Conservation (phyloP, 2,329 filamentous ascomycete species). For the Beauveria caledonica region DNA sequence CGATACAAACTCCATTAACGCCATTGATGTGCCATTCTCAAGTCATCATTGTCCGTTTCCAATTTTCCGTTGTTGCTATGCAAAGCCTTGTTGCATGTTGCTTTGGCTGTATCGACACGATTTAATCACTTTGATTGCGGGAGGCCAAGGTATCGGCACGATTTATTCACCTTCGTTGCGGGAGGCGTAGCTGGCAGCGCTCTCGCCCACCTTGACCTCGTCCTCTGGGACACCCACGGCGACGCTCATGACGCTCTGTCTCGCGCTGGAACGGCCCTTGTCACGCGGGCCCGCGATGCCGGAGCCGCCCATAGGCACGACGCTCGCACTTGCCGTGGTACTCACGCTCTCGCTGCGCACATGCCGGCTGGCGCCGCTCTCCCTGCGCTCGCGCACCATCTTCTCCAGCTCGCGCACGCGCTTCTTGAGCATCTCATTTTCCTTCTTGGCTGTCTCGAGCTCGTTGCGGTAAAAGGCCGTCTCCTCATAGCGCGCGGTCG, state of each 20-base stretch:
- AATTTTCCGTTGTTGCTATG: background rate
- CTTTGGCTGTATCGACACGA: background rate
- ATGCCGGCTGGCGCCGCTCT: constrained; percentile 37
- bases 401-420: constrained; percentile 55
- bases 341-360: constrained; percentile 44
- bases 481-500: constrained; percentile 54
- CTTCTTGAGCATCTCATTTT: constrained; percentile 55
- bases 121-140: background rate
- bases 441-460: constrained; percentile 51
- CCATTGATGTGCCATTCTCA: background rate
- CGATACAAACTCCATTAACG: background rate
- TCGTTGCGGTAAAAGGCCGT: constrained; percentile 51
- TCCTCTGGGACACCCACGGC: constrained; percentile 51
- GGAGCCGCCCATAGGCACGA: constrained; percentile 28
- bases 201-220: constrained; percentile 53
- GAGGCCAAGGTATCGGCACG: background rate
- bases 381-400: constrained; percentile 39
- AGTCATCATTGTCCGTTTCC: background rate
- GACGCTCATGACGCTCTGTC: constrained; percentile 37
- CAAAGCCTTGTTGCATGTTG: background rate
- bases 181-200: constrained; percentile 38
- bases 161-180: background rate
- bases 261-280: constrained; percentile 34
- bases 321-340: constrained; percentile 41
- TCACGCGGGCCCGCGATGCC: constrained; percentile 40